These are phyloP conservation scores for Agaricus blazei DNA, from an alignment of 768 basidiomycete species.

Conservation along the genomic window DNA sequence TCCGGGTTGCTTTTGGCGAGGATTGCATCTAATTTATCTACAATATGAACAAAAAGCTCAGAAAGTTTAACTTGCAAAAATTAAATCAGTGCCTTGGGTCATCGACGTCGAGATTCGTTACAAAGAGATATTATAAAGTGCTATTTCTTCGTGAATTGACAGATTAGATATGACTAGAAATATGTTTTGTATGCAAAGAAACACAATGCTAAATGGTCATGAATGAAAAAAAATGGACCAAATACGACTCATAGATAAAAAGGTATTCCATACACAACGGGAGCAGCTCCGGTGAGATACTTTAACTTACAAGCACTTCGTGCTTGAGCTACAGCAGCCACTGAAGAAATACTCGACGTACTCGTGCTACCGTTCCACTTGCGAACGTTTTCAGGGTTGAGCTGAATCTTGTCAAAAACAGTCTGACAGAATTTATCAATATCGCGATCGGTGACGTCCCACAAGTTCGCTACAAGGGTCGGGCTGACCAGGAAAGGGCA, in stretches of 20 bases:
- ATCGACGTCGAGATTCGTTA: too few species aligned
- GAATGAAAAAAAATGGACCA: too few species aligned
- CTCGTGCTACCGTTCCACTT: neutral
- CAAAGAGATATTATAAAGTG: too few species aligned
- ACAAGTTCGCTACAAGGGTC: conserved; percentile 88
- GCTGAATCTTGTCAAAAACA: conserved; percentile 69
- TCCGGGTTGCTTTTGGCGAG: too few species aligned
- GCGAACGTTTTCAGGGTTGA: conserved; percentile 26
- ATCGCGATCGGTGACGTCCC: conserved; percentile 98
- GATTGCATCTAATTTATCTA: too few species aligned
- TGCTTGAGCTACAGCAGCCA: conserved; percentile 74
- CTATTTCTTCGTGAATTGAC: too few species aligned
- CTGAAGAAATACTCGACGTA: conserved; percentile 35
- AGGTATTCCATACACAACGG: conserved; percentile 94
- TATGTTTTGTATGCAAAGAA: too few species aligned
- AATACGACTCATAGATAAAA: conserved; percentile 54
- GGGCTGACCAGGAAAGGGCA: conserved; percentile 46
- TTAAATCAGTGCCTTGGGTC: too few species aligned
- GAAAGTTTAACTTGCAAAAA: too few species aligned
- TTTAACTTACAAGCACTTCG: conserved; percentile 82
- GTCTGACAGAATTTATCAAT: conserved; percentile 89
- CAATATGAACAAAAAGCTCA: too few species aligned
- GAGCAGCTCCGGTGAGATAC: conserved; percentile 93
- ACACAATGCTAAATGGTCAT: too few species aligned
- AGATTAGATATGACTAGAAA: too few species aligned